These are phyloP conservation scores for Cryphonectria naterciae DNA, from an alignment of 2,329 filamentous ascomycete species.

Conservation along the genomic window DNA sequence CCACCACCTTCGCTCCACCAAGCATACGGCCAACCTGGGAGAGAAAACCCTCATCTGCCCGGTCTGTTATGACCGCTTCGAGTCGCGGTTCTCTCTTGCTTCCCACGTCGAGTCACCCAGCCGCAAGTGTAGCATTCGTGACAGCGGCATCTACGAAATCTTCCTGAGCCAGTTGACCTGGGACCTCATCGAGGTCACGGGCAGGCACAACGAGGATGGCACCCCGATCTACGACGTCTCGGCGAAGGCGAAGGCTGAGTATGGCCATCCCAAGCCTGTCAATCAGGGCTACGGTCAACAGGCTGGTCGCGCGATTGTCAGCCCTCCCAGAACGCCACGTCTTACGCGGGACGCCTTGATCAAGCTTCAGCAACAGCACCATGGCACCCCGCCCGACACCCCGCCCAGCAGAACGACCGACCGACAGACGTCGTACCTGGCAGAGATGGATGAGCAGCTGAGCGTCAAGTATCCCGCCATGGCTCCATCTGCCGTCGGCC, in stretches of 20 bases:
- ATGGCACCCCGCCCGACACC: background rate
- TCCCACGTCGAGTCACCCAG: conserved; percentile 53
- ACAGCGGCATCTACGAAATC: conserved; percentile 43
- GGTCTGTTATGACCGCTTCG: conserved; percentile 48
- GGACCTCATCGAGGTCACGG: conserved; percentile 42
- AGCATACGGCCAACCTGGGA: conserved; percentile 40
- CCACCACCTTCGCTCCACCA: conserved; percentile 49
- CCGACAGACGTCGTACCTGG: background rate
- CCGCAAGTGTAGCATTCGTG: conserved; percentile 47
- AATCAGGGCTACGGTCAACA: conserved; percentile 14
- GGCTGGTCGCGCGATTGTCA: background rate
- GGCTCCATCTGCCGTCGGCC: background rate
- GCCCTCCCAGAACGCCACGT: background rate
- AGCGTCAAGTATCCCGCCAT: background rate
- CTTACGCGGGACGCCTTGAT: conserved; percentile 14
- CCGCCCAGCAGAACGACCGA: background rate
- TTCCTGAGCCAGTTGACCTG: conserved; percentile 47
- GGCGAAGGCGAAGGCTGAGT: conserved; percentile 18
- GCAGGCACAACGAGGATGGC: conserved; percentile 38
- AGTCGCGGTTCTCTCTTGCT: conserved; percentile 47
- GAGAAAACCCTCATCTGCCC: conserved; percentile 47
- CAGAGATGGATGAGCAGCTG: background rate
- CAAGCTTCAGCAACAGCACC: background rate
- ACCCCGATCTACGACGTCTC: conserved; percentile 41
- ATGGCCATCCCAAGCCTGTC: conserved; percentile 30